These are phyloP conservation scores for Coniochaeta sp. DNA, from an alignment of 2,329 filamentous ascomycete species.

Conservation along the genomic window DNA sequence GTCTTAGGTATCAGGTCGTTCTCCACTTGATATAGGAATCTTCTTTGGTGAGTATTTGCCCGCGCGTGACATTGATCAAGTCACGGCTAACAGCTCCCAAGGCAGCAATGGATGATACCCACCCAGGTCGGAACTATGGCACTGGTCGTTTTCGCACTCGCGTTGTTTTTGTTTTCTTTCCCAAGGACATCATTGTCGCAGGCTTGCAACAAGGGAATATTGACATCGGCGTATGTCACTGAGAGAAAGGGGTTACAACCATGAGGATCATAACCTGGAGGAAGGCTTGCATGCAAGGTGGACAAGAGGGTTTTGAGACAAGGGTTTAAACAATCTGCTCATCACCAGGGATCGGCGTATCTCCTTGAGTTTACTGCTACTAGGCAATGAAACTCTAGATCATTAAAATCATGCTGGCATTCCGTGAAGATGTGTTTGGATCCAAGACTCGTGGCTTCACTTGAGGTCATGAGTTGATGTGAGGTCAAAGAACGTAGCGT, in stretches of 20 bases:
- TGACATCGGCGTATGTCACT: not conserved
- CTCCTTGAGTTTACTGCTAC: not conserved
- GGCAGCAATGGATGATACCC: not conserved
- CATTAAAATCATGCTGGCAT: not conserved
- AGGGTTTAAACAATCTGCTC: not conserved
- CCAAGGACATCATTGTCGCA: not conserved
- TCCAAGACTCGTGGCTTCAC: not conserved
- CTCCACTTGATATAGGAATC: not conserved
- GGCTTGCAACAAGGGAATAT: not conserved
- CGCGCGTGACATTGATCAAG: not conserved
- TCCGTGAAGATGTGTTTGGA: not conserved
- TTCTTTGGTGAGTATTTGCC: not conserved
- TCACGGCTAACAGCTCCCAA: not conserved
- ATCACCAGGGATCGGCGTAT: not conserved
- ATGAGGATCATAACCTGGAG: conserved; percentile 1
- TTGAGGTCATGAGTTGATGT: not conserved
- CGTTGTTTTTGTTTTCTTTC: not conserved
- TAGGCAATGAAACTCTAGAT: not conserved
- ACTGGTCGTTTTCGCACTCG: not conserved
- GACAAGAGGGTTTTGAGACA: not conserved
- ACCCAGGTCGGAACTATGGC: not conserved
- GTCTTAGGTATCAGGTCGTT: conserved; percentile 11
- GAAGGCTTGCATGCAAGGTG: not conserved
- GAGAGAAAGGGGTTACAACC: not conserved
- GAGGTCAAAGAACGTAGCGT: not conserved